These are phyloP conservation scores for Lepiota subincarnata DNA, from an alignment of 768 basidiomycete species.

Conservation along the genomic window DNA sequence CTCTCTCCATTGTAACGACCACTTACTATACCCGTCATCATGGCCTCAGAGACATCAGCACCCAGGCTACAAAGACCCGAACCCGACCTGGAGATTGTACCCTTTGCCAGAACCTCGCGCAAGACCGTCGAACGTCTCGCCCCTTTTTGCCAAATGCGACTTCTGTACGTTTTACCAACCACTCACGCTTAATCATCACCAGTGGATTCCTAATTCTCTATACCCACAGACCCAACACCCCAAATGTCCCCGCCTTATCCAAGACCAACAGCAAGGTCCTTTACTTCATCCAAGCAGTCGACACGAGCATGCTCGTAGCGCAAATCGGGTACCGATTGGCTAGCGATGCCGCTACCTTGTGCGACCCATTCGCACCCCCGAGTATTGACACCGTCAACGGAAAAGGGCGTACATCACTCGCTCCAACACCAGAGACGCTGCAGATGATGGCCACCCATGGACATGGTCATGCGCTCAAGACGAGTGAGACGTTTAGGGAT, in stretches of 20 bases:
- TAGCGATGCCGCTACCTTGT: slow-evolving; percentile 20
- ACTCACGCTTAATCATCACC: too few species aligned
- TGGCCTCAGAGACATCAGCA: background rate
- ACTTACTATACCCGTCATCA: background rate
- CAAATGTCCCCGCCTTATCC: slow-evolving; percentile 17
- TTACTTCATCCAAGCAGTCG: slow-evolving; percentile 23
- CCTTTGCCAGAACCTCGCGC: slow-evolving; percentile 7
- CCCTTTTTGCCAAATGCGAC: slow-evolving; percentile 14
- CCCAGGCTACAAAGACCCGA: slow-evolving; percentile 1
- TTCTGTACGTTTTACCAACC: background rate
- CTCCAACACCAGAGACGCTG: slow-evolving; percentile 17
- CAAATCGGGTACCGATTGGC: slow-evolving; percentile 25
- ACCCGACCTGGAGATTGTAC: slow-evolving; percentile 7
- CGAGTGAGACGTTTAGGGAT: slow-evolving; percentile 24
- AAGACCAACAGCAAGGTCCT: slow-evolving; percentile 26
- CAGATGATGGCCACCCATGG: slow-evolving; percentile 24
- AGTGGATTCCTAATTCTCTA: background rate
- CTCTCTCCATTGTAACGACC: background rate
- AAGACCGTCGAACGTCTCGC: slow-evolving; percentile 13
- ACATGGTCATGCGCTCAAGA: slow-evolving; percentile 22
- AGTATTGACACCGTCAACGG: too few species aligned
- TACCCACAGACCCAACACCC: background rate
- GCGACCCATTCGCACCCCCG: slow-evolving; percentile 17
- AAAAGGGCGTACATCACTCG: slow-evolving; percentile 3
- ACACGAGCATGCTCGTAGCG: slow-evolving; percentile 26